Evolutionary conservation across 2,329 filamentous ascomycete species (phyloP).

Genomic region (Neobulgaria alba): DNA sequence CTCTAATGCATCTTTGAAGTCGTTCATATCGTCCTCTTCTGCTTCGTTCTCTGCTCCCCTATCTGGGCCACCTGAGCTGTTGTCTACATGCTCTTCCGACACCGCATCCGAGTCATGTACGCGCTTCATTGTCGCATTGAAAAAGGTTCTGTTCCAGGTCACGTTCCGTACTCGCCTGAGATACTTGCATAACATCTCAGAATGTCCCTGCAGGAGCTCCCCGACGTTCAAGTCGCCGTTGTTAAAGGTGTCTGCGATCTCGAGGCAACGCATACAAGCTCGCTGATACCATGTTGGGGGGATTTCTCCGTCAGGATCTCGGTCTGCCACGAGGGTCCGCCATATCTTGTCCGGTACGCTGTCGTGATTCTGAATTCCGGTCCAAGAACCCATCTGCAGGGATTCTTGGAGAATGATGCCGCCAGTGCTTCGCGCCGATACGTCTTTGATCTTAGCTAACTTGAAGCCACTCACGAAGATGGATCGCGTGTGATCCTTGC

Average conservation of each 20-base stretch:
- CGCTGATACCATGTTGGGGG: conserved; percentile 1
- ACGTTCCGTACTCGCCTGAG: not conserved
- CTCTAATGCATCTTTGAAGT: too few species aligned
- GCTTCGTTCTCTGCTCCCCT: too few species aligned
- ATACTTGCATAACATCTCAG: not conserved
- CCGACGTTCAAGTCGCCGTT: not conserved
- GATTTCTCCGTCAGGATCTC: not conserved
- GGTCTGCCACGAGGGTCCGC: conserved; percentile 1
- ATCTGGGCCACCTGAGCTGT: too few species aligned
- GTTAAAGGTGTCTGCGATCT: not conserved
- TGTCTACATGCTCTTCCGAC: too few species aligned
- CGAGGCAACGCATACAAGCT: conserved; percentile 1
- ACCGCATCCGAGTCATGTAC: too few species aligned
- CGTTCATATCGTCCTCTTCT: too few species aligned
- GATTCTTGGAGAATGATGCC: not conserved
- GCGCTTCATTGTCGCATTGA: too few species aligned
- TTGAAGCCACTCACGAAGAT: not conserved
- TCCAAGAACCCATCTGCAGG: not conserved
- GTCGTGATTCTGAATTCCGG: not conserved
- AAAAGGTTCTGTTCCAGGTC: conserved; percentile 3
- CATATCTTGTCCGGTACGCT: not conserved
- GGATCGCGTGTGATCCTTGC: not conserved
- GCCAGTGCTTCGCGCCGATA: not conserved
- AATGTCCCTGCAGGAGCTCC: not conserved
- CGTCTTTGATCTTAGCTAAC: not conserved